phyloP scores from a whole-genome alignment of 2,329 filamentous ascomycete genomes.

The Daldinia sp. region DNA sequence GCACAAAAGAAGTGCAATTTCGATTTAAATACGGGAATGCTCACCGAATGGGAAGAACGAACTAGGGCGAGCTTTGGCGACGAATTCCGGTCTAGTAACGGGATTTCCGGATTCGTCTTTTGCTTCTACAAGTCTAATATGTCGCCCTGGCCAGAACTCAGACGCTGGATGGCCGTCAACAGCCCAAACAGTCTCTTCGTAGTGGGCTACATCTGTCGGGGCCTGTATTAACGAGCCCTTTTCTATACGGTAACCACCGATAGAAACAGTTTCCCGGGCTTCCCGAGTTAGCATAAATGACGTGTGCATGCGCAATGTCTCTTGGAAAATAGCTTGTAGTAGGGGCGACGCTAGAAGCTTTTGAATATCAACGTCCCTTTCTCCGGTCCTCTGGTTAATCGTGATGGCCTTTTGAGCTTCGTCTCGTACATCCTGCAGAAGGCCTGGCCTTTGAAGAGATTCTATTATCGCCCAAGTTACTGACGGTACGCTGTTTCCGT shows the following conservation, averaged over 20 bases:
- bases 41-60: slow-evolving; percentile 28
- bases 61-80: background rate
- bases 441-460: slow-evolving; percentile 25
- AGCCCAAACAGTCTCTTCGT: slow-evolving; percentile 32
- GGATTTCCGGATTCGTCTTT: background rate
- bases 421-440: slow-evolving; percentile 1
- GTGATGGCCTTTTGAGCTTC: background rate
- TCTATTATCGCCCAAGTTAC: slow-evolving; percentile 38
- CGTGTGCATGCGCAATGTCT: slow-evolving; percentile 38
- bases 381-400: background rate
- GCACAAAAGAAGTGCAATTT: too few species aligned
- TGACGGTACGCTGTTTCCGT: slow-evolving; percentile 37
- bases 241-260: slow-evolving; percentile 26
- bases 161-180: slow-evolving; percentile 18
- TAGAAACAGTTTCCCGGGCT: slow-evolving; percentile 10
- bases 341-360: slow-evolving; percentile 33
- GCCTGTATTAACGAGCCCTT: slow-evolving; percentile 34
- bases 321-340: slow-evolving; percentile 39
- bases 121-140: slow-evolving; percentile 1
- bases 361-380: background rate
- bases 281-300: slow-evolving; percentile 33
- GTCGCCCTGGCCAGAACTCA: slow-evolving; percentile 25
- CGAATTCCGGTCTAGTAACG: background rate
- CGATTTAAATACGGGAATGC: background rate
- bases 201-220: slow-evolving; percentile 26